Percentiles rank a stretch among this genome's conserved stretches.
These are phyloP conservation scores for Chenopodium quinoa DNA, from an alignment of 148 eudicot genomes.

Conservation along the genomic window DNA sequence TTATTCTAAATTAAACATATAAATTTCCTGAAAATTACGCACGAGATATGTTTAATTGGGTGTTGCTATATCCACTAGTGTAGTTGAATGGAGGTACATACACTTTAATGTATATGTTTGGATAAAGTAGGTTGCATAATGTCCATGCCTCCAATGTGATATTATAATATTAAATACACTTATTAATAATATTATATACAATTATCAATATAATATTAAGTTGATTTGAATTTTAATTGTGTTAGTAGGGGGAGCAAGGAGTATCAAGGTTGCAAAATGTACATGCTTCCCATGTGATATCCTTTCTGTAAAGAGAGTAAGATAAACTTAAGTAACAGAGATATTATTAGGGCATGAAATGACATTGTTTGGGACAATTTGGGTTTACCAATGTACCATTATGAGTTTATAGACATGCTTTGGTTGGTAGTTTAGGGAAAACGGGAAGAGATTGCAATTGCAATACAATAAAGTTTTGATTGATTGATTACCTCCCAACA, in stretches of 20 bases:
- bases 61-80: no score
- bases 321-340: slow-evolving; percentile 23
- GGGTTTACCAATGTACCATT: slow-evolving; percentile 5
- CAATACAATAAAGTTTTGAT: background rate
- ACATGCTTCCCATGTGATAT: slow-evolving; percentile 33
- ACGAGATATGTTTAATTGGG: no score
- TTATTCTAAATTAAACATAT: no score
- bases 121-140: no score
- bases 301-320: slow-evolving; percentile 38
- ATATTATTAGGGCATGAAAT: slow-evolving; percentile 29
- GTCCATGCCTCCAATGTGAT: no score
- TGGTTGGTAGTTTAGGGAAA: background rate
- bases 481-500: slow-evolving; percentile 18
- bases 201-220: no score
- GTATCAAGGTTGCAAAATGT: slow-evolving; percentile 25
- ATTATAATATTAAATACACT: no score
- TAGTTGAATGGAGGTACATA: no score
- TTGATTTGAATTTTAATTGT: background rate
- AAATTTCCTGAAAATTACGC: no score
- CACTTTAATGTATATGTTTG: no score
- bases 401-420: slow-evolving; percentile 15
- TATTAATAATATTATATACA: no score
- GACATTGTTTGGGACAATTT: slow-evolving; percentile 34
- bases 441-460: background rate
- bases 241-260: background rate